Percentiles rank a stretch among this genome's conserved stretches.
Conservation (phyloP, 148 eudicot species). For the Fagopyrum homotropicum region DNA sequence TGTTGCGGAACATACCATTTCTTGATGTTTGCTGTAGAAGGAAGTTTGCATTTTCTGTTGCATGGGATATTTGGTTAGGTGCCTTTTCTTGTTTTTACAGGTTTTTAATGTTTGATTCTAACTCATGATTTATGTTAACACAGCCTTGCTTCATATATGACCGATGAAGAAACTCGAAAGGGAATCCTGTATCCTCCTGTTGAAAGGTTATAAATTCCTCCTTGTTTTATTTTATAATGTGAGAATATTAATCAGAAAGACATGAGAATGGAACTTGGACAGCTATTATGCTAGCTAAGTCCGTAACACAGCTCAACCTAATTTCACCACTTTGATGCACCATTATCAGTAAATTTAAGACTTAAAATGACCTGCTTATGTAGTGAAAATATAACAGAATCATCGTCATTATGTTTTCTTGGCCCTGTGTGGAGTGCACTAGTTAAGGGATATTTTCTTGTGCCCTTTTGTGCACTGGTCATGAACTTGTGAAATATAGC, state of each 20-base stretch:
- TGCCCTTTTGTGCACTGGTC: conserved; percentile 1
- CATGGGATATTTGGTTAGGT: background rate
- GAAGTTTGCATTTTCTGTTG: background rate
- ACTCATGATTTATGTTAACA: background rate
- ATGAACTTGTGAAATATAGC: background rate
- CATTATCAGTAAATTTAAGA: background rate
- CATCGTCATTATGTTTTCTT: too few species aligned
- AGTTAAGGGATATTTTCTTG: background rate
- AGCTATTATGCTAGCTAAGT: background rate
- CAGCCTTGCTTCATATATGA: conserved; percentile 98
- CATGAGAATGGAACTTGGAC: background rate
- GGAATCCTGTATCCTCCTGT: conserved; percentile 85
- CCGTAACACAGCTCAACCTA: background rate
- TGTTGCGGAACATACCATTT: background rate
- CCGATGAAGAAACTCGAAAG: conserved; percentile 70
- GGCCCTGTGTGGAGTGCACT: background rate
- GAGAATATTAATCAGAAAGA: background rate
- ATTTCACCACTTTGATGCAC: background rate
- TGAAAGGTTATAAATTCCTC: conserved; percentile 39
- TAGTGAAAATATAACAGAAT: background rate
- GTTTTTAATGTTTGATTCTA: background rate
- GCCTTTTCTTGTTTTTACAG: background rate
- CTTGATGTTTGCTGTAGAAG: background rate
- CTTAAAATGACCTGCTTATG: background rate
- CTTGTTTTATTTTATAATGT: background rate